Base-by-base conservation (phyloP, 2,329 filamentous ascomycete species). In the Monosporascus sp. region DNA sequence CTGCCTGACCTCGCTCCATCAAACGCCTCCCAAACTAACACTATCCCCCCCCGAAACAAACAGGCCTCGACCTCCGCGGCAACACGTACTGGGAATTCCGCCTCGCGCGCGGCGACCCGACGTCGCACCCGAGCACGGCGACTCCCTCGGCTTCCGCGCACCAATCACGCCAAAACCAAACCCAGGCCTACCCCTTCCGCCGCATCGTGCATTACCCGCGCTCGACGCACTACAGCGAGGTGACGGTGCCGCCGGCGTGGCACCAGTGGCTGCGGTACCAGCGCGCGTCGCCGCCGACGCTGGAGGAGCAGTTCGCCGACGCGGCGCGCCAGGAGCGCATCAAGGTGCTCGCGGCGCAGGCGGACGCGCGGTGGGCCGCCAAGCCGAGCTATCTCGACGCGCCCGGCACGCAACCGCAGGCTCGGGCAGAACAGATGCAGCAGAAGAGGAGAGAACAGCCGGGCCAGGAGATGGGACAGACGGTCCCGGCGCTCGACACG, bases 81-180 rank as follows among this genome's bases (percentile, higher is more conserved):
- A 87, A 87, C 71, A 86, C 84, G 4, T 88, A 80, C 73, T 88
- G 85, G 84, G 82, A 86, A 63, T 86, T 87, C 70, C 77, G 76
- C 54, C 78, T 85, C 59, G 62, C 70, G 7, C 74, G 76, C 52
- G 70, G 70, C 55, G 62, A 68, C 52, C 60, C 57, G 19, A 47
- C 43, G 14, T 46, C 43, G 24, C 43, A 46, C 22, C 22, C 22
- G 22, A 16, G n/a, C 14, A 31, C 8, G n/a, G 9, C 11, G 22
- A 19, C 17, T 19, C 7, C 56, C 38, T 40, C 37, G 0, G 53
- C 58, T 3, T 52, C 47, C 37, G 50, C 53, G 31, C 47, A 55
- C 54, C 5, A 55, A 61, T 35, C 31, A 1, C 11, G 1, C 11
- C 31, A 14, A 3, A 35, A 35, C 11, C 37, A 37, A 54, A 61